These are phyloP conservation scores for Fusarium acutatum DNA, from an alignment of 2,329 filamentous ascomycete genomes.

Conservation along the genomic window DNA sequence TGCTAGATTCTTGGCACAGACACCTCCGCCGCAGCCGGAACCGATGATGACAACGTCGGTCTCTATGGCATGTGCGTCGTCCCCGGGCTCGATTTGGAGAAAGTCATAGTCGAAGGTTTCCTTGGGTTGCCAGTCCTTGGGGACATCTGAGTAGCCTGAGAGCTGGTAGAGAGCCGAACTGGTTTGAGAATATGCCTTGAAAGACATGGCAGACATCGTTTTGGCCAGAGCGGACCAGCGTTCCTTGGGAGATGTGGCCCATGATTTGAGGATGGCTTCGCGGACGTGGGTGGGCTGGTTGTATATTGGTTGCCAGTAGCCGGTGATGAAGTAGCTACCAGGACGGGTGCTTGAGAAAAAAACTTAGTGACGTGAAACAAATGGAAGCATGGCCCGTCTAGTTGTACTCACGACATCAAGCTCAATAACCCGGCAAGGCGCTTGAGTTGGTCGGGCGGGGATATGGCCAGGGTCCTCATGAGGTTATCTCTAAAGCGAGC, in stretches of 20 bases:
- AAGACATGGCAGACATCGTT: slow-evolving; percentile 62
- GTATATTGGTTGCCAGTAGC: slow-evolving; percentile 69
- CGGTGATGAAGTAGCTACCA: slow-evolving; percentile 72
- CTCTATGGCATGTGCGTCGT: slow-evolving; percentile 67
- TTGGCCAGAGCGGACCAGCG: slow-evolving; percentile 65
- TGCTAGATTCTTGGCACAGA: slow-evolving; percentile 81
- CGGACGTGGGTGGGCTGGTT: slow-evolving; percentile 68
- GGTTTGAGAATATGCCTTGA: slow-evolving; percentile 63
- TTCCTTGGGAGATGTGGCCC: slow-evolving; percentile 66
- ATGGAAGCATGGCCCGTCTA: not conserved
- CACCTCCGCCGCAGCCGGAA: slow-evolving; percentile 85
- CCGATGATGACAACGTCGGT: slow-evolving; percentile 88
- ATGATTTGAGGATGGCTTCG: slow-evolving; percentile 68
- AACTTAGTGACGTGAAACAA: not conserved
- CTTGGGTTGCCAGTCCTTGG: slow-evolving; percentile 59
- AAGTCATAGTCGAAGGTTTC: slow-evolving; percentile 67
- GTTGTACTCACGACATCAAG: slow-evolving; percentile 54
- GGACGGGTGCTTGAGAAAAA: slow-evolving; percentile 61
- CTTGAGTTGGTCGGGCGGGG: slow-evolving; percentile 46
- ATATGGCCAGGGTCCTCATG: slow-evolving; percentile 51
- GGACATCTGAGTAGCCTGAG: slow-evolving; percentile 66
- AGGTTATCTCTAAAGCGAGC: slow-evolving; percentile 62
- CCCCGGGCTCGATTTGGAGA: slow-evolving; percentile 60
- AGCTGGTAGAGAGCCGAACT: slow-evolving; percentile 64
- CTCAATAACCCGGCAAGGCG: slow-evolving; percentile 52